These are phyloP conservation scores for Auxenochlorella pyrenoidosa DNA, from an alignment of 139 green algal genomes.

Conservation along the genomic window DNA sequence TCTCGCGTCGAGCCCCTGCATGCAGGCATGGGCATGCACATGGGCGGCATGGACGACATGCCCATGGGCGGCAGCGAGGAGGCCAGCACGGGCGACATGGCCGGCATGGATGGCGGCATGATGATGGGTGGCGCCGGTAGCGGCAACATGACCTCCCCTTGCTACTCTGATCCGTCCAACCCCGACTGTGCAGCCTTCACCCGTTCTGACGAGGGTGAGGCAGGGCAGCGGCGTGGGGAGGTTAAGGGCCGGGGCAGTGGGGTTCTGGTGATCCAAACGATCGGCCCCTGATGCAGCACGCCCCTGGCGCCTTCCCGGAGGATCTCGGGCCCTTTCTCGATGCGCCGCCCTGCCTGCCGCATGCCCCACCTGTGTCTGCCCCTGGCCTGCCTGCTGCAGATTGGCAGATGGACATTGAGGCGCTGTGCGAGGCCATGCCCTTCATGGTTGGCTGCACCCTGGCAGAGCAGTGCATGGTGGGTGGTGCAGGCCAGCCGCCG, in stretches of 20 bases:
- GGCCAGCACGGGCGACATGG: neutral
- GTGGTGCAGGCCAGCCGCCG: neutral
- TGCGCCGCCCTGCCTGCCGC: no score
- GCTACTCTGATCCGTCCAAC: neutral
- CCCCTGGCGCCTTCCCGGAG: no score
- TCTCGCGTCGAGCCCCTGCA: neutral
- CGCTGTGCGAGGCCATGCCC: conserved; percentile 20
- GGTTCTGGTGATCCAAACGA: no score
- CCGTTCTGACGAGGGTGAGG: conserved; percentile 6
- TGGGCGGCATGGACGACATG: neutral
- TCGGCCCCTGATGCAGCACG: no score
- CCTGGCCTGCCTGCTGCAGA: neutral
- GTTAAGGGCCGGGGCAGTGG: neutral
- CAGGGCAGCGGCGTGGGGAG: neutral
- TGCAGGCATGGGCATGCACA: neutral
- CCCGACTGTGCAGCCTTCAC: neutral
- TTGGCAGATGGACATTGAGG: neutral
- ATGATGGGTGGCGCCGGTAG: conserved; percentile 2
- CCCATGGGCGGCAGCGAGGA: neutral
- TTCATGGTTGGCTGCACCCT: conserved; percentile 26
- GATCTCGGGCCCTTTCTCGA: no score
- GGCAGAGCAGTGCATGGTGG: conserved; percentile 10
- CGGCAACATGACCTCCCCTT: conserved; percentile 19
- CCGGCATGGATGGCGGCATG: neutral
- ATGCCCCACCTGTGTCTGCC: neutral